These are phyloP conservation scores for Pythium monospermum DNA, from an alignment of 352 stramenopile genomes.

Conservation along the genomic window DNA sequence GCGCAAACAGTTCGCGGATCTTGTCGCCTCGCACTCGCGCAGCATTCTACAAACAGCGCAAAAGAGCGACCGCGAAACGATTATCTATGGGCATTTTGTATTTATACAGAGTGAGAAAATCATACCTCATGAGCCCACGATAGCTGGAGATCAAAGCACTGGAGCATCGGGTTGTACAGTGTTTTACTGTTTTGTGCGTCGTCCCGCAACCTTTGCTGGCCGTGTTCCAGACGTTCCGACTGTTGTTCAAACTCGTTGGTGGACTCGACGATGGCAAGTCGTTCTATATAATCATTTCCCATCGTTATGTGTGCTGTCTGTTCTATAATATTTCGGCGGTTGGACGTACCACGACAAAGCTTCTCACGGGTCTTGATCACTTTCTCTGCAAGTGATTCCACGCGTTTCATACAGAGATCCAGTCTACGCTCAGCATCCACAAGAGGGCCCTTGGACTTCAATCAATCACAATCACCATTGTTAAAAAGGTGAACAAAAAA, in stretches of 20 bases:
- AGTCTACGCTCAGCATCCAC: conserved; percentile 49
- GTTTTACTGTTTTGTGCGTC: conserved; percentile 26
- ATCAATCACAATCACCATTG: neutral
- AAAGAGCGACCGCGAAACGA: neutral
- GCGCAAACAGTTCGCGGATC: conserved; percentile 59
- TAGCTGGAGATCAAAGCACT: conserved; percentile 66
- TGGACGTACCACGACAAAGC: conserved; percentile 64
- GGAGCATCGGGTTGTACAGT: conserved; percentile 46
- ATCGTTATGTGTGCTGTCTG: no score
- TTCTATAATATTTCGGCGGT: no score
- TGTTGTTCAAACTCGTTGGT: conserved; percentile 45
- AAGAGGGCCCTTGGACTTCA: conserved; percentile 42
- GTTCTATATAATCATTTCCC: conserved; percentile 21
- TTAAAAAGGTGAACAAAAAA: neutral
- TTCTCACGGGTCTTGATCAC: conserved; percentile 69
- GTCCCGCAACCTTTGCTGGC: conserved; percentile 35
- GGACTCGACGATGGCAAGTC: conserved; percentile 53
- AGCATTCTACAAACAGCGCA: conserved; percentile 38
- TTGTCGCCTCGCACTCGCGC: conserved; percentile 57
- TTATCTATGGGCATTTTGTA: no score
- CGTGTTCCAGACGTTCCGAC: conserved; percentile 32
- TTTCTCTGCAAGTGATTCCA: conserved; percentile 49
- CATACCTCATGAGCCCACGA: conserved; percentile 53
- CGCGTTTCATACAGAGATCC: conserved; percentile 44
- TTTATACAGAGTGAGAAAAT: no score